phyloP scores from a whole-genome alignment of 495 filamentous ascomycete genomes.

The Penicillium arizonense region DNA sequence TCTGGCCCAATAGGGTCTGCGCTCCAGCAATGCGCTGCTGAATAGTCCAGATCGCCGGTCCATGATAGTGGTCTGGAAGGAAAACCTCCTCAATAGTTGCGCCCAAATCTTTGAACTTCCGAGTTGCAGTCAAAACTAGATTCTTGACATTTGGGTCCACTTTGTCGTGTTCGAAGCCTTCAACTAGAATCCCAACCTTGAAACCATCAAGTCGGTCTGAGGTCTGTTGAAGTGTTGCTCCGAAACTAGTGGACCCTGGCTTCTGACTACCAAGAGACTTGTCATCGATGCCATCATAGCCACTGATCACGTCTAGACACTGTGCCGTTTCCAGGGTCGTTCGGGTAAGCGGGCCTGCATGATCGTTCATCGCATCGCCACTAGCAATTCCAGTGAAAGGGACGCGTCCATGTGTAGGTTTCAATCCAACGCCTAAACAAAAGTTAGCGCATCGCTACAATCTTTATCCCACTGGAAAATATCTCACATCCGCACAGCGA shows the following conservation, averaged over 20 bases:
- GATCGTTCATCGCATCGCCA: slow-evolving; percentile 46
- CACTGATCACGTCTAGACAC: slow-evolving; percentile 52
- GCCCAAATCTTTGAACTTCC: slow-evolving; percentile 48
- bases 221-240: slow-evolving; percentile 27
- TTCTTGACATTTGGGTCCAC: slow-evolving; percentile 42
- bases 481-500: slow-evolving; percentile 43
- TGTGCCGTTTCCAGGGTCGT: slow-evolving; percentile 49
- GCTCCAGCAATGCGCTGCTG: slow-evolving; percentile 42
- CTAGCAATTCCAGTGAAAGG: slow-evolving; percentile 49
- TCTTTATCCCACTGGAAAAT: neutral
- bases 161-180: slow-evolving; percentile 45
- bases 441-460: slow-evolving; percentile 4
- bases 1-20: slow-evolving; percentile 37
- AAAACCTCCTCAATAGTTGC: slow-evolving; percentile 51
- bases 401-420: slow-evolving; percentile 52
- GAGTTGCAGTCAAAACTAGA: slow-evolving; percentile 41
- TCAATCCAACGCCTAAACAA: slow-evolving; percentile 38
- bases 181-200: slow-evolving; percentile 51
- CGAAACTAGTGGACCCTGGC: slow-evolving; percentile 40
- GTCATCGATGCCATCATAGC: slow-evolving; percentile 58
- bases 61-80: slow-evolving; percentile 50
- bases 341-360: slow-evolving; percentile 47
- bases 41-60: slow-evolving; percentile 51
- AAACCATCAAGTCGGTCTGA: slow-evolving; percentile 41
- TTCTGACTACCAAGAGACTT: slow-evolving; percentile 43